phyloP scores from a whole-genome alignment of 2,329 filamentous ascomycete species.

The Calonectria pauciramosa region DNA sequence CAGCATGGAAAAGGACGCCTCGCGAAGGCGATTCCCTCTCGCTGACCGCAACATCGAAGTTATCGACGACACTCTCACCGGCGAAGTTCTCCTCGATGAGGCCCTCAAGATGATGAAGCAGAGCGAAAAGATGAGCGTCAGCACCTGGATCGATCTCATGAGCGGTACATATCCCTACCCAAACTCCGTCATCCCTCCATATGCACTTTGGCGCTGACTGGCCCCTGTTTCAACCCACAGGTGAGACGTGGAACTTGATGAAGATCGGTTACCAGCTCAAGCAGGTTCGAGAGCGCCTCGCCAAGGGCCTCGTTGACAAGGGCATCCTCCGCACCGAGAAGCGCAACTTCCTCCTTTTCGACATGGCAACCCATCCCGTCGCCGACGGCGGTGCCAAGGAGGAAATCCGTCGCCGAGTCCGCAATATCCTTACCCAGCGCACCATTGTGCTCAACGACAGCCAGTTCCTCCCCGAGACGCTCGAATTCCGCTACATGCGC shows the following conservation, averaged over 20 bases:
- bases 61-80: slow-evolving; percentile 94
- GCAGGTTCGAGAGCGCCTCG: slow-evolving; percentile 96
- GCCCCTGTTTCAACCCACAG: slow-evolving; percentile 62
- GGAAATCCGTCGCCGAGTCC: slow-evolving; percentile 92
- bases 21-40: slow-evolving; percentile 90
- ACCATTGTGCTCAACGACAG: slow-evolving; percentile 90
- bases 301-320: slow-evolving; percentile 98
- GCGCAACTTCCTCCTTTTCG: slow-evolving; percentile 98
- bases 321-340: slow-evolving; percentile 98
- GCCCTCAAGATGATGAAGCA: slow-evolving; percentile 99
- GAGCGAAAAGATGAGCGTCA: slow-evolving; percentile 99
- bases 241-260: slow-evolving; percentile 99
- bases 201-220: slow-evolving; percentile 32
- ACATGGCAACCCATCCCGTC: slow-evolving; percentile 99
- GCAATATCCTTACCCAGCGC: slow-evolving; percentile 91
- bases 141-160: slow-evolving; percentile 99
- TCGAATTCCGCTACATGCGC: slow-evolving; percentile 93
- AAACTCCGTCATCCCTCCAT: slow-evolving; percentile 26
- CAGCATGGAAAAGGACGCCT: slow-evolving; percentile 98
- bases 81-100: slow-evolving; percentile 97
- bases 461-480: slow-evolving; percentile 92
- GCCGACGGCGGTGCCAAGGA: slow-evolving; percentile 97
- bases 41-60: slow-evolving; percentile 97
- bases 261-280: slow-evolving; percentile 99
- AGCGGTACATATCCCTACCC: slow-evolving; percentile 74